Evolutionary conservation across 352 stramenopile species (phyloP).

Genomic region (Lagenidium giganteum): DNA sequence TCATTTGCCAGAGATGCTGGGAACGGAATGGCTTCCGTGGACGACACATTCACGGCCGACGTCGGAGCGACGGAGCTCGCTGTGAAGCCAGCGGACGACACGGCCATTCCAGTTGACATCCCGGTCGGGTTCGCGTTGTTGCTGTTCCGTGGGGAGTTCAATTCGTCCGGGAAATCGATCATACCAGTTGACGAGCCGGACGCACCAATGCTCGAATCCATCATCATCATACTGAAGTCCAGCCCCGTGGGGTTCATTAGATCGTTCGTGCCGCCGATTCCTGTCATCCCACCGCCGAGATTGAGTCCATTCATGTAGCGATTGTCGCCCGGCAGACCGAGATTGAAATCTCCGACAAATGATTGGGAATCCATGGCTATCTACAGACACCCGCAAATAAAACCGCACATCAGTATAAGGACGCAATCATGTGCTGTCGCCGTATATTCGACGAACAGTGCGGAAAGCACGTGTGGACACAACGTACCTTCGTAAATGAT

Average conservation of each 20-base stretch:
- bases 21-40: slow-evolving; percentile 67
- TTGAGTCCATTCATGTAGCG: slow-evolving; percentile 78
- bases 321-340: slow-evolving; percentile 65
- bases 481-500: no score
- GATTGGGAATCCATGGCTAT: slow-evolving; percentile 66
- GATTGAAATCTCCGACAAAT: slow-evolving; percentile 70
- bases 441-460: no score
- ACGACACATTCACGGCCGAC: slow-evolving; percentile 20
- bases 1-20: slow-evolving; percentile 66
- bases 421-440: no score
- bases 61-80: slow-evolving; percentile 16
- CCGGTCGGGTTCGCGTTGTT: background rate
- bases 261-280: slow-evolving; percentile 14
- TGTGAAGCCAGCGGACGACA: slow-evolving; percentile 4
- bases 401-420: background rate
- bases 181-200: slow-evolving; percentile 37
- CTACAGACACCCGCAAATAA: no score
- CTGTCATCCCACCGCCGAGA: slow-evolving; percentile 20
- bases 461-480: no score
- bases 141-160: slow-evolving; percentile 64
- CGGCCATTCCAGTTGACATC: background rate
- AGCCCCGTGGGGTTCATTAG: slow-evolving; percentile 27
- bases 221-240: slow-evolving; percentile 67
- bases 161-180: slow-evolving; percentile 83
- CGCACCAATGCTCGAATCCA: slow-evolving; percentile 19